These are phyloP conservation scores for Pythium brachiatum DNA, from an alignment of 352 stramenopile genomes.

Conservation along the genomic window DNA sequence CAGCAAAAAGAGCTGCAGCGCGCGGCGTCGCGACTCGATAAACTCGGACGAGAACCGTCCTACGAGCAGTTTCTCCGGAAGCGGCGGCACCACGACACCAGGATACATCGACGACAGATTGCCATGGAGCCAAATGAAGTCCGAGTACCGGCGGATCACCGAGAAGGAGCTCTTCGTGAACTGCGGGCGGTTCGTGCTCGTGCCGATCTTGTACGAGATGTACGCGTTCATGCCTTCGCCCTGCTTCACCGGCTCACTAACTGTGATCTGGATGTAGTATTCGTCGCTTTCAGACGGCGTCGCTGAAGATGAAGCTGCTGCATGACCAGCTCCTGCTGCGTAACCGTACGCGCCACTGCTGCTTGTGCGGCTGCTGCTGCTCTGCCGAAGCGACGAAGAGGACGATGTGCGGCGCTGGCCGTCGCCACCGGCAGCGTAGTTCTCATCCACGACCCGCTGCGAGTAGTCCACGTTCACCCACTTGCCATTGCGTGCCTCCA, in stretches of 20 bases:
- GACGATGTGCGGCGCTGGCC: conserved; percentile 20
- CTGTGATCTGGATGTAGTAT: conserved; percentile 72
- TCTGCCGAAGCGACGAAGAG: conserved; percentile 9
- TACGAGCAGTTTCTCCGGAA: conserved; percentile 96
- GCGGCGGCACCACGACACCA: conserved; percentile 91
- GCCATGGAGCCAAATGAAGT: conserved; percentile 96
- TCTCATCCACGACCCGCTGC: conserved; percentile 56
- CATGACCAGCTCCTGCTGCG: not conserved
- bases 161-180: conserved; percentile 87
- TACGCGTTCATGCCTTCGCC: conserved; percentile 97
- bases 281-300: conserved; percentile 15
- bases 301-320: not conserved
- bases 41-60: conserved; percentile 93
- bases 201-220: conserved; percentile 96
- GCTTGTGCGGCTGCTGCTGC: conserved; percentile 9
- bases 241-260: conserved; percentile 96
- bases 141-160: conserved; percentile 92
- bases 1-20: conserved; percentile 78
- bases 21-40: conserved; percentile 77
- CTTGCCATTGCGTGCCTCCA: conserved; percentile 70
- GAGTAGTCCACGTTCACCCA: conserved; percentile 89
- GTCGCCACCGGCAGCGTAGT: conserved; percentile 21
- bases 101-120: conserved; percentile 84
- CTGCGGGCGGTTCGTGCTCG: conserved; percentile 66
- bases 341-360: not conserved